Evolutionary conservation across 2,329 filamentous ascomycete species (phyloP).

Genomic region (Monosporascus cannonballus): DNA sequence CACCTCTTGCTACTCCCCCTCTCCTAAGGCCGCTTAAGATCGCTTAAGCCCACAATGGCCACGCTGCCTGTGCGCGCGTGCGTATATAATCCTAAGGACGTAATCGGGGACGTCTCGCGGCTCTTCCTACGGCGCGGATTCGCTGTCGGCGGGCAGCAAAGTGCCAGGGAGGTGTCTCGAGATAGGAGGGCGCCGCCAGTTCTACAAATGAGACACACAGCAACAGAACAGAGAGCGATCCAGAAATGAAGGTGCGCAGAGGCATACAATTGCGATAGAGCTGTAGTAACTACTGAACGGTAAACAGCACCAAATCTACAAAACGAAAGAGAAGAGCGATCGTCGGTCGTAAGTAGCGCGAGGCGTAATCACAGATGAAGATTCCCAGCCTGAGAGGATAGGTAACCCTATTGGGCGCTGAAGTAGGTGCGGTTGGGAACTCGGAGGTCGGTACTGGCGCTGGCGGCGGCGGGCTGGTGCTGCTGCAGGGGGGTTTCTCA

Average conservation of each 20-base stretch:
- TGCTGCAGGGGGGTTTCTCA: neutral
- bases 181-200: too few species aligned
- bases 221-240: neutral
- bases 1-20: conserved; percentile 2
- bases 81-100: neutral
- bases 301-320: neutral
- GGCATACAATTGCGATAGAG: neutral
- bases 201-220: too few species aligned
- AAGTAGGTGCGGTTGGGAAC: neutral
- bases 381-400: neutral
- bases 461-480: neutral
- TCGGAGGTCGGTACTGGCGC: neutral
- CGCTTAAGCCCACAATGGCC: neutral
- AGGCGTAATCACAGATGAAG: neutral
- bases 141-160: neutral
- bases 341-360: neutral
- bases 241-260: neutral
- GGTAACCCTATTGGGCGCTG: neutral
- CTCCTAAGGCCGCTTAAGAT: neutral
- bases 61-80: neutral
- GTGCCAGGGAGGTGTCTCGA: neutral
- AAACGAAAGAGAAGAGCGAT: neutral
- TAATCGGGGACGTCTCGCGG: neutral
- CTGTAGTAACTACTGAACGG: neutral
- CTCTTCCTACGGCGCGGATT: neutral